These are phyloP conservation scores for Cynanchum wilfordii DNA, from an alignment of 257 asterid species.

Conservation along the genomic window DNA sequence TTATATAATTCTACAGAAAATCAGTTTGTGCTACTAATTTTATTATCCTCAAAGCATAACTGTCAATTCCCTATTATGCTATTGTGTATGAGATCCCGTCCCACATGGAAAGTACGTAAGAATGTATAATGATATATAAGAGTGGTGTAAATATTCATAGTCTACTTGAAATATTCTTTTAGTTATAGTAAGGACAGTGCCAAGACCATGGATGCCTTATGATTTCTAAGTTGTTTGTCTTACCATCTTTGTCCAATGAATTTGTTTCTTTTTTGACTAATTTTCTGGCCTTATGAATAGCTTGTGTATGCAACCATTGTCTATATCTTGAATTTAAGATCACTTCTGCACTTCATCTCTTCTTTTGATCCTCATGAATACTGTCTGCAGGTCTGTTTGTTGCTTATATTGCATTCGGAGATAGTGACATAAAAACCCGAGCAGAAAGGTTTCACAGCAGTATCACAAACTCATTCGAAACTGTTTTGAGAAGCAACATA, in stretches of 20 bases:
- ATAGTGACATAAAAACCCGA: constrained; percentile 60
- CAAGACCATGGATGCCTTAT: not conserved
- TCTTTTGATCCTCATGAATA: not conserved
- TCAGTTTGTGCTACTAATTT: not conserved
- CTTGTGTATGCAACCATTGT: not conserved
- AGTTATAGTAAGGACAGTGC: not conserved
- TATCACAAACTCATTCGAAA: constrained; percentile 81
- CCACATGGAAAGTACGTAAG: too few relatives aligned
- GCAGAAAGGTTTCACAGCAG: constrained; percentile 95
- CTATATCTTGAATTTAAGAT: not conserved
- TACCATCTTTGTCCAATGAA: not conserved
- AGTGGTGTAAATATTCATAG: too few relatives aligned
- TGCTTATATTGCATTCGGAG: constrained; percentile 74
- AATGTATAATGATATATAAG: too few relatives aligned
- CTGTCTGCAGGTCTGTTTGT: constrained; percentile 64
- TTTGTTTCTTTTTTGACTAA: not conserved
- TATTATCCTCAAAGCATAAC: not conserved
- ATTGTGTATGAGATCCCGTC: too few relatives aligned
- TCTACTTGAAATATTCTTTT: too few relatives aligned
- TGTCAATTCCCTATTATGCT: not conserved
- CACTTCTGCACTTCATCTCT: not conserved
- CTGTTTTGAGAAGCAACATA: constrained; percentile 63
- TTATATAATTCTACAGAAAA: not conserved
- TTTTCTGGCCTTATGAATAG: not conserved
- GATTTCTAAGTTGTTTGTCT: not conserved